Percentiles rank a stretch among this genome's conserved stretches.
phyloP scores from a whole-genome alignment of 192 early-diverging fungal genomes.

The Pilaira anomala region DNA sequence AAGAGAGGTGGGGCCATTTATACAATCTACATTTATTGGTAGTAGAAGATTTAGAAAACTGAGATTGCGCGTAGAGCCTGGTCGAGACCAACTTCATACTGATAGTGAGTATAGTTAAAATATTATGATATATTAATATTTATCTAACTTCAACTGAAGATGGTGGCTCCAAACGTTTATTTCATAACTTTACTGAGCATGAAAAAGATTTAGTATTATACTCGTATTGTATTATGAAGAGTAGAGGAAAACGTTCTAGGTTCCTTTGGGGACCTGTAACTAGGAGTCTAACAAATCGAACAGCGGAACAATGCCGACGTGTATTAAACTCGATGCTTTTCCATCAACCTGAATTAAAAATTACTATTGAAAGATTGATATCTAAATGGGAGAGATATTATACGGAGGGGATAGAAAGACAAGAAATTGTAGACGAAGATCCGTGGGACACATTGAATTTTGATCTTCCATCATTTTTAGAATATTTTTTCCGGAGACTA shows the following conservation, averaged over 20 bases:
- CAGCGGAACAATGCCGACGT: not conserved
- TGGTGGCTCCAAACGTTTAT: not conserved
- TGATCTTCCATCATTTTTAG: slow-evolving; percentile 1
- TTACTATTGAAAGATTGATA: not conserved
- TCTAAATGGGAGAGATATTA: not conserved
- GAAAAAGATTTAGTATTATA: slow-evolving; percentile 5
- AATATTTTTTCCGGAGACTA: not conserved
- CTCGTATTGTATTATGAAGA: slow-evolving; percentile 1
- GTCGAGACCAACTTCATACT: not conserved
- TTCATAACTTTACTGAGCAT: not conserved
- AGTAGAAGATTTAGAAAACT: slow-evolving; percentile 13
- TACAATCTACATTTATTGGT: slow-evolving; percentile 3
- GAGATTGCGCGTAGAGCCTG: not conserved
- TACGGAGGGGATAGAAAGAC: not conserved
- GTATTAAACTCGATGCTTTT: not conserved
- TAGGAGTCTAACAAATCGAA: not conserved
- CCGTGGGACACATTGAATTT: slow-evolving; percentile 3
- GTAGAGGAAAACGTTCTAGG: not conserved
- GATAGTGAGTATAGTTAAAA: not conserved
- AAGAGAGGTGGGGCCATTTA: not conserved
- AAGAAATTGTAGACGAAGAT: slow-evolving; percentile 1
- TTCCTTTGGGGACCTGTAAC: slow-evolving; percentile 1
- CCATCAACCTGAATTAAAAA: not conserved
- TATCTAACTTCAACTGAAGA: no score
- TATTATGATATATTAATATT: not conserved